Base-by-base conservation (phyloP, 306 rosid species). In the Nissolia schottii region DNA sequence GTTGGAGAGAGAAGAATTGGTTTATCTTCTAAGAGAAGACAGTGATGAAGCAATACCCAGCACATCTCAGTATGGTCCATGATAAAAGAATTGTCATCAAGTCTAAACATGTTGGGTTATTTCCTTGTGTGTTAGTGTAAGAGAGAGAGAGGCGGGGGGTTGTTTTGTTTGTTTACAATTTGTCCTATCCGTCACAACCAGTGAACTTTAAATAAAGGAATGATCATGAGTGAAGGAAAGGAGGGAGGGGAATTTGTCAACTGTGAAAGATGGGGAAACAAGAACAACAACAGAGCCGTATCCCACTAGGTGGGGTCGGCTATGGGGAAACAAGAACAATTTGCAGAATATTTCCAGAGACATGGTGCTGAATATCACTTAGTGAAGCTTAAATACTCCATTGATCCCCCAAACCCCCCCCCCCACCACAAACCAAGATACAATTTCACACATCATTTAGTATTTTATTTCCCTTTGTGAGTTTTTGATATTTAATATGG, bases 321-420 rank as follows among this genome's bases (percentile, higher is more conserved):
- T n/a, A 32, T 32, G 1, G 43, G 43, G 61, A 20, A 54, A 25
- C 5, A 4, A 54, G 12, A 58, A 35, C 19, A 58, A 48, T 35
- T 34, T 73, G 58, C 66, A 18, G 64, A 62, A 73, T 50, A 58
- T 73, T 49, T 79, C 53, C 32, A n/a, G n/a, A n/a, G n/a, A n/a
- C n/a, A n/a, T n/a, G n/a, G n/a, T n/a, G n/a, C 14, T 65, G 50
- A 64, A 53, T 46, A 27, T 56, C 48, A 25, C 8, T 22, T 14
- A 29, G 11, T 31, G 62, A 60, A 69, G 40, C 68, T 57, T 67
- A 37, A 40, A 64, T 65, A 7, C 55, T n/a, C n/a, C n/a, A n/a
- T n/a, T n/a, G n/a, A n/a, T n/a, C n/a, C n/a, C n/a, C n/a, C n/a
- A n/a, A n/a, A n/a, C n/a, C n/a, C n/a, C n/a, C n/a, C n/a, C n/a